Evolutionary conservation across 495 filamentous ascomycete species (phyloP), one percentile per base, ranked within the genome.

Genomic region (Xylaria palmicola): DNA sequence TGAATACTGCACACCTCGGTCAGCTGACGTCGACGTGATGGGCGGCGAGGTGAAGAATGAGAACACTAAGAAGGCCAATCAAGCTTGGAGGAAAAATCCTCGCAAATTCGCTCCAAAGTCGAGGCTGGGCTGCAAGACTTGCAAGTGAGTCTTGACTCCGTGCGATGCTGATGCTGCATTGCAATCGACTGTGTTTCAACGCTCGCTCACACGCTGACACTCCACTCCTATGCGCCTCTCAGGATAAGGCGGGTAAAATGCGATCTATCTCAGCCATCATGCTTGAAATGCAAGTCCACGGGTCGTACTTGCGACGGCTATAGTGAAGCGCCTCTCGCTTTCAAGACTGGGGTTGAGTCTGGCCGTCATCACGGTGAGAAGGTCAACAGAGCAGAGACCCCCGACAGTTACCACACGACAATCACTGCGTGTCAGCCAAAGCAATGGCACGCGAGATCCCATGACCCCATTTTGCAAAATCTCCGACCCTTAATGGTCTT

Each of bases 21-120:
- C 7, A 56, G 17, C 43, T 37, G 34, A 41, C 34, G 52, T 24
- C 32, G 40, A 20, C 52, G 36, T 59, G 39, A 56, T 44, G 53
- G 37, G 20, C 26, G 37, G 44, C 26, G 37, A 56, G 53, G 8
- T 8, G 12, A 44, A 30, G 39, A 44, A 34, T 17, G 19, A 41
- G 34, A 41, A 54, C 22, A 24, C 54, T 24, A 51, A 63, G 60
- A 26, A 32, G 10, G 36, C 60, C 24, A 66, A 52, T 56, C 59
- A 66, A 56, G 55, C 64, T 22, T 74, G 70, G 70, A 74, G 72
- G 62, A 69, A 54, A 54, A 68, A 63, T 43, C 68, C 70, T 64
- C 70, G 70, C 51, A 70, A 66, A 37, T 74, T 72, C 36, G 62
- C 72, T 59, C 66, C 72, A 45, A 74, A 74, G 62, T 74, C 70